Conservation (phyloP, 164 flowering plant species). For the Vitis rotundifolia region DNA sequence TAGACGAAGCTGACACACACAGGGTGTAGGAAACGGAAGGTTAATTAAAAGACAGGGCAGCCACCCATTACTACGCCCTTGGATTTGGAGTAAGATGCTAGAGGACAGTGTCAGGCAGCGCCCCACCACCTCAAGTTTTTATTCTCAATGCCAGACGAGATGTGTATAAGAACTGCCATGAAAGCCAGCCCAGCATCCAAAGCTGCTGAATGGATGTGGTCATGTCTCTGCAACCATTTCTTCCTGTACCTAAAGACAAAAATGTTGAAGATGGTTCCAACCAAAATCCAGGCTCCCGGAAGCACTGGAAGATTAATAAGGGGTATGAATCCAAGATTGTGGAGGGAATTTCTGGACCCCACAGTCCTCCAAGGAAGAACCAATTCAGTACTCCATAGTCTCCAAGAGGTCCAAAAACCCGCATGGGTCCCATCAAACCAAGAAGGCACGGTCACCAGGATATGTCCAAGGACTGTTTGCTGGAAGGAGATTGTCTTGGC, state of each 20-base stretch:
- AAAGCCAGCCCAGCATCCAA: slow-evolving; percentile 12
- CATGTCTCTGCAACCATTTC: slow-evolving; percentile 2
- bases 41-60: background rate
- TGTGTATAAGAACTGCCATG: slow-evolving; percentile 6
- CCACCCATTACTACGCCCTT: slow-evolving; percentile 7
- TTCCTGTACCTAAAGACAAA: slow-evolving; percentile 12
- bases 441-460: background rate
- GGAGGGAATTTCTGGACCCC: slow-evolving; percentile 23
- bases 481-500: background rate
- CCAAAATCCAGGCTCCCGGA: slow-evolving; percentile 27
- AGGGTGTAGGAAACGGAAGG: too few species aligned
- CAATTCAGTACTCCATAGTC: slow-evolving; percentile 24
- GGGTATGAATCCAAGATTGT: slow-evolving; percentile 18
- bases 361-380: slow-evolving; percentile 24
- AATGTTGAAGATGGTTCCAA: slow-evolving; percentile 18
- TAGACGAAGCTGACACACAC: too few species aligned
- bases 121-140: slow-evolving; percentile 9
- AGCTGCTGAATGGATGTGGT: slow-evolving; percentile 3
- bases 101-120: slow-evolving; percentile 1
- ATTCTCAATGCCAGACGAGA: background rate
- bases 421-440: background rate
- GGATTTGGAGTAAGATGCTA: slow-evolving; percentile 8
- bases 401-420: slow-evolving; percentile 22
- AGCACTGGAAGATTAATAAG: slow-evolving; percentile 28
- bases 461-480: slow-evolving; percentile 10